Base-by-base conservation (phyloP, 2,329 filamentous ascomycete genomes). In the Paecilomyces sp. region DNA sequence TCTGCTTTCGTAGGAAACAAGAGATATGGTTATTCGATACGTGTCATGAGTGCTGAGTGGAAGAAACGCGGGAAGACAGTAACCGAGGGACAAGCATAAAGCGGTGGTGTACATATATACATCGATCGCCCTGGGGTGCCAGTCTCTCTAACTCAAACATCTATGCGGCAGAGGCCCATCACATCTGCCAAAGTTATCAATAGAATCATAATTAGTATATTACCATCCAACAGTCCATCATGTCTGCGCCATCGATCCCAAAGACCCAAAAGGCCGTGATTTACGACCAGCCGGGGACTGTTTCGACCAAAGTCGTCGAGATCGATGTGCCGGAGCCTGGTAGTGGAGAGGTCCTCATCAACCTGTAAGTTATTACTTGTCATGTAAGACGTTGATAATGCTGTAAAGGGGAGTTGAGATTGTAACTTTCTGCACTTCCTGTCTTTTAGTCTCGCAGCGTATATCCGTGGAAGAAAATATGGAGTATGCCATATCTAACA, bases 251-350 rank as follows among this genome's bases (percentile, higher is more conserved):
- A 18, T 18, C n/a, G 4, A 76, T 83, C 25, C 80, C 86, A 3
- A 80, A 81, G 67, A 86, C 82, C 62, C 83, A 88, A 72, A 88
- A 87, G 73, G 86, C 85, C 41, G 73, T 76, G 60, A 76, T 89
- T 60, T 89, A 88, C 68, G 85, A 88, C 73, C 81, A 85, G 67
- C 86, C 86, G 0, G 86, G 86, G 55, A 81, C 78, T 2, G 80
- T 88, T 61, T 88, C 85, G 2, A 88, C 85, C 7, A 86, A 87
- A 70, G 74, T 88, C 54, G 82, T 83, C 60, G 83, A 84, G 61
- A 72, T 88, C 55, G 85, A 88, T 64, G 85, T 84, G 47, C 86
- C 86, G 2, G 84, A 87, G 69, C 86, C 86, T 2, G 84, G 84
- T 1, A 70, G 80, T 0, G 85, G 85, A 60, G 81, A 89, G 68